These are phyloP conservation scores for Teratosphaeria viscida DNA, from an alignment of 2,329 filamentous ascomycete species.

Conservation along the genomic window DNA sequence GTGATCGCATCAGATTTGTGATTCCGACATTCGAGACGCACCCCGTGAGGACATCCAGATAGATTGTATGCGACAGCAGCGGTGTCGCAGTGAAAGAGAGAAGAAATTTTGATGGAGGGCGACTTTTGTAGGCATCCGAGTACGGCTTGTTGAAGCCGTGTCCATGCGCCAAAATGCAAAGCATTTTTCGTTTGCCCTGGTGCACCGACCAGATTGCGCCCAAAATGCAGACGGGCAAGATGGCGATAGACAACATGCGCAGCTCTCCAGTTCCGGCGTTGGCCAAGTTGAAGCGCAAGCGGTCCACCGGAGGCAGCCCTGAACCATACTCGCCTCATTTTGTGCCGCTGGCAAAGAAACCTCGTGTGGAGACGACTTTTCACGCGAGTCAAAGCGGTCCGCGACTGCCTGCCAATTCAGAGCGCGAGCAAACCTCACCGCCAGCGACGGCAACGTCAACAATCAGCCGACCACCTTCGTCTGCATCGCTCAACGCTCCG, in stretches of 20 bases:
- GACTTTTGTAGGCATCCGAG: constrained; percentile 9
- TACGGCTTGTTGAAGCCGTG: constrained; percentile 9
- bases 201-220: constrained; percentile 26
- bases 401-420: constrained; percentile 1
- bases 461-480: not conserved
- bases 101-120: constrained; percentile 16
- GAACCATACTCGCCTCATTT: constrained; percentile 21
- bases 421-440: constrained; percentile 2
- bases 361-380: constrained; percentile 19
- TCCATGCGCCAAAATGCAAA: constrained; percentile 33
- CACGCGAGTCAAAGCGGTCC: constrained; percentile 1
- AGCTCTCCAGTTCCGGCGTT: constrained; percentile 34
- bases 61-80: constrained; percentile 9
- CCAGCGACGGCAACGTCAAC: not conserved
- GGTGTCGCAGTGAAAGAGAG: constrained; percentile 14
- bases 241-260: constrained; percentile 32
- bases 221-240: constrained; percentile 33
- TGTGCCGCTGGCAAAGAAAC: constrained; percentile 12
- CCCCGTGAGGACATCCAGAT: not conserved
- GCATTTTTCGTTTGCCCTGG: constrained; percentile 42
- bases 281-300: constrained; percentile 50
- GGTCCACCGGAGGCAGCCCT: constrained; percentile 37
- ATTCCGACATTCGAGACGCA: constrained; percentile 15
- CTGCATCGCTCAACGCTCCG: not conserved
- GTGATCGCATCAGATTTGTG: constrained; percentile 9